Evolutionary conservation across 2,329 filamentous ascomycete species (phyloP).

Genomic region (Aspergillus calidoustus): DNA sequence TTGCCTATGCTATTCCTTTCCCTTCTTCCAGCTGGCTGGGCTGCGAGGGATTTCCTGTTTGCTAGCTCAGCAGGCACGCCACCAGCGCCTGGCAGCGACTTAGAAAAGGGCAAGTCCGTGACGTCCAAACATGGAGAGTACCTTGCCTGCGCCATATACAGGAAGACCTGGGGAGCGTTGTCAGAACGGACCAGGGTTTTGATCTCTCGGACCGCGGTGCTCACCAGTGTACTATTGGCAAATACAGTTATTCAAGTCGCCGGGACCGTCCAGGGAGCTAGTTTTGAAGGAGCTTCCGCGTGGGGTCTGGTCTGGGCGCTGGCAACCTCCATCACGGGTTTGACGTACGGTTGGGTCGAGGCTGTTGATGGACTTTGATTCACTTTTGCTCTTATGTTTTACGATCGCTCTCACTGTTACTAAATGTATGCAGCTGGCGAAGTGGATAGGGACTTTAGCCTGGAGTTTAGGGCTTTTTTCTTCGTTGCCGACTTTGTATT

Average conservation of each 20-base stretch:
- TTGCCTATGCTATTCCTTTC: conserved; percentile 52
- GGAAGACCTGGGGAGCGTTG: conserved; percentile 64
- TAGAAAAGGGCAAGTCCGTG: conserved; percentile 52
- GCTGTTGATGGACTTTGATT: conserved; percentile 42
- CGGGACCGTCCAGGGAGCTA: conserved; percentile 71
- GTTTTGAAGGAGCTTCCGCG: conserved; percentile 68
- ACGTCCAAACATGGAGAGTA: conserved; percentile 73
- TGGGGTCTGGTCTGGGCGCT: conserved; percentile 79
- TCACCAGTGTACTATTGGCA: conserved; percentile 52
- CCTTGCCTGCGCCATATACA: conserved; percentile 67
- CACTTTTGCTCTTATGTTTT: background rate
- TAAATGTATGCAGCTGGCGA: background rate
- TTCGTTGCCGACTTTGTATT: background rate
- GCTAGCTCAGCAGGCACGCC: conserved; percentile 54
- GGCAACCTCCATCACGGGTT: conserved; percentile 43
- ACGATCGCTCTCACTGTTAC: background rate
- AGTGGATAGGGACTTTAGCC: background rate
- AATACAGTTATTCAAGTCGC: conserved; percentile 68
- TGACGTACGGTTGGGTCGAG: conserved; percentile 46
- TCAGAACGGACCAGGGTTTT: conserved; percentile 65
- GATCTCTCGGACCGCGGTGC: conserved; percentile 63
- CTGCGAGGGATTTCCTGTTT: conserved; percentile 78
- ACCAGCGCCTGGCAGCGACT: conserved; percentile 49
- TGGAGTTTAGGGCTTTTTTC: background rate
- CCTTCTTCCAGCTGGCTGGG: conserved; percentile 71